Evolutionary conservation across 176 grass and related monocot species (phyloP).

Genomic region (Juncus inflexus): DNA sequence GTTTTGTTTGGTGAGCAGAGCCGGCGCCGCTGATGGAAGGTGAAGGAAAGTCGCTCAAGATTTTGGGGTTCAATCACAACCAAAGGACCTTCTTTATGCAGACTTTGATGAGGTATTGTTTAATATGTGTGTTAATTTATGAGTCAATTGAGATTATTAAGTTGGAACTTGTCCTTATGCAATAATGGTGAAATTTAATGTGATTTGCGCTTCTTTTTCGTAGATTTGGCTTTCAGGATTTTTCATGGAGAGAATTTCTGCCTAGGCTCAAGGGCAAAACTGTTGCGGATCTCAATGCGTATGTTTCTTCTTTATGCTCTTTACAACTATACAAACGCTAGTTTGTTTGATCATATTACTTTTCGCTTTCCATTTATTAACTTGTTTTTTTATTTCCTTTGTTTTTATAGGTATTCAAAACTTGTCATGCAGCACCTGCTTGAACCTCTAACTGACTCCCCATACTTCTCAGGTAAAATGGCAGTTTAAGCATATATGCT

Average conservation of each 20-base stretch:
- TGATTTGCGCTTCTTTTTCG: conserved; percentile 21
- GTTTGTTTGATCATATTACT: neutral
- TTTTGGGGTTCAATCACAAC: conserved; percentile 88
- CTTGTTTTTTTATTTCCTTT: conserved; percentile 18
- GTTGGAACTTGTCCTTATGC: conserved; percentile 1
- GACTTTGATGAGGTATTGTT: conserved; percentile 69
- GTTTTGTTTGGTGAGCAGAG: conserved; percentile 50
- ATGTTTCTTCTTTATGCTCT: conserved; percentile 26
- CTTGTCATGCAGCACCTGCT: conserved; percentile 84
- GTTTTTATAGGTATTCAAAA: conserved; percentile 67
- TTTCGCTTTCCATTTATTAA: too few relatives aligned
- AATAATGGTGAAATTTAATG: conserved; percentile 9
- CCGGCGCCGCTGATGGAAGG: conserved; percentile 90
- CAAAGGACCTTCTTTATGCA: conserved; percentile 74
- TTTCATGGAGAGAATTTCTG: conserved; percentile 89
- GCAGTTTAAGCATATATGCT: conserved; percentile 8
- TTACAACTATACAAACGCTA: conserved; percentile 18
- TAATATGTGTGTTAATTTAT: conserved; percentile 12
- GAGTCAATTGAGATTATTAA: conserved; percentile 8
- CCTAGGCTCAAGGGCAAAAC: conserved; percentile 91
- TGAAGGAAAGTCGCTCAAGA: conserved; percentile 65
- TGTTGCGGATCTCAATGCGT: conserved; percentile 80
- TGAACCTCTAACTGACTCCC: conserved; percentile 62
- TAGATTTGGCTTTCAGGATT: conserved; percentile 98
- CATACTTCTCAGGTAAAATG: conserved; percentile 64